These are phyloP conservation scores for Mycosphaerella sp. DNA, from an alignment of 2,329 filamentous ascomycete genomes.

Conservation along the genomic window DNA sequence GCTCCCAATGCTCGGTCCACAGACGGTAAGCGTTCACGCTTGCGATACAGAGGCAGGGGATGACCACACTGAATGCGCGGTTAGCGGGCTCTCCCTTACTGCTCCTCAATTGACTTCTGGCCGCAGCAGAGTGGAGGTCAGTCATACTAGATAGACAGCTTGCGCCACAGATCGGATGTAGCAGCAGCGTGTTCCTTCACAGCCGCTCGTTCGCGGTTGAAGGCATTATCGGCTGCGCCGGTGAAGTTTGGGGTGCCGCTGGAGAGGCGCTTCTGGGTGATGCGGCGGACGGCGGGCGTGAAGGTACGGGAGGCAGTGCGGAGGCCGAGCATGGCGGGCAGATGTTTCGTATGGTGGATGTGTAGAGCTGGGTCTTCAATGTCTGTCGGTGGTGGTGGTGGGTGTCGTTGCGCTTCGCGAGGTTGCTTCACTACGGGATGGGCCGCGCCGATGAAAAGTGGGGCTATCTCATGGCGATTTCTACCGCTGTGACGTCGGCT, in stretches of 20 bases:
- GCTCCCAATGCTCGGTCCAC: conserved; percentile 96
- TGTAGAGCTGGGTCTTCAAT: neutral
- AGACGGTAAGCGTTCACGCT: conserved; percentile 79
- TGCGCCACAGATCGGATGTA: conserved; percentile 76
- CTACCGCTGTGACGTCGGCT: neutral
- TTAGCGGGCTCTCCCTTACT: conserved; percentile 3
- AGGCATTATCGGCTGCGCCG: conserved; percentile 72
- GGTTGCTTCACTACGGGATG: neutral
- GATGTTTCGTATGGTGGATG: conserved; percentile 7
- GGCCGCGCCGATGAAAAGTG: neutral
- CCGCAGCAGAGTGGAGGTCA: neutral
- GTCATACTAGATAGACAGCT: conserved; percentile 90
- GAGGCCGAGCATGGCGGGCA: conserved; percentile 25
- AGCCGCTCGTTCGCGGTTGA: conserved; percentile 83
- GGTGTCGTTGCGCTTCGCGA: neutral
- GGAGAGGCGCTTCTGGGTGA: conserved; percentile 21
- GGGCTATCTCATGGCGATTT: neutral
- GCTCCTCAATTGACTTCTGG: too few relatives aligned
- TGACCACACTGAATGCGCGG: conserved; percentile 45
- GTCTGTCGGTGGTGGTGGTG: neutral
- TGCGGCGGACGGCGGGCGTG: conserved; percentile 27
- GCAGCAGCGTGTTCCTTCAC: conserved; percentile 84
- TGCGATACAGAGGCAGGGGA: conserved; percentile 66
- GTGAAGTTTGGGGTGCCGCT: conserved; percentile 35
- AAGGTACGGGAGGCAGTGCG: conserved; percentile 22